Percentiles rank a stretch among this genome's conserved stretches.
Conservation (phyloP, 768 basidiomycete genomes). For the Suillus clintonianus region DNA sequence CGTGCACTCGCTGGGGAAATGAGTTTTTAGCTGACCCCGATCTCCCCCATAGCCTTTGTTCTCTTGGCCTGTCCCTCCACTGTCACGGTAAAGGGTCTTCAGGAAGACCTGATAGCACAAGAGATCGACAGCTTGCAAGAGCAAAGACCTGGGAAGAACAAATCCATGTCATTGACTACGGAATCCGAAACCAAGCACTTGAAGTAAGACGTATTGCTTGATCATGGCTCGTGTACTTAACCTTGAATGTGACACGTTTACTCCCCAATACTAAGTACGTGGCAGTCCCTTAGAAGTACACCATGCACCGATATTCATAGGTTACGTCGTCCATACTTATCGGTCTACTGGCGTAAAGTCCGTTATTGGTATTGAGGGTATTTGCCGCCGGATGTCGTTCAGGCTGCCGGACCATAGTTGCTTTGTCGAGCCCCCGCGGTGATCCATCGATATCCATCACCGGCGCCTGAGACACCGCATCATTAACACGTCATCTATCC, state of each 20-base stretch:
- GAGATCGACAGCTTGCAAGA: constrained; percentile 81
- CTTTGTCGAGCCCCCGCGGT: not conserved
- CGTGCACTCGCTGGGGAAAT: too few species aligned
- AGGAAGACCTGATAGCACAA: constrained; percentile 60
- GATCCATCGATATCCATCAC: not conserved
- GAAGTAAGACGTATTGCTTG: constrained; percentile 8
- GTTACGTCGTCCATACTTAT: not conserved
- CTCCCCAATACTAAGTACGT: not conserved
- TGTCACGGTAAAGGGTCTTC: constrained; percentile 53
- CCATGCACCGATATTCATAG: not conserved
- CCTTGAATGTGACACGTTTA: not conserved
- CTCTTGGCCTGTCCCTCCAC: constrained; percentile 46
- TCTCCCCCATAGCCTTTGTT: constrained; percentile 28
- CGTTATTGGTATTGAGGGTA: not conserved
- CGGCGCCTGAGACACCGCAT: too few species aligned
- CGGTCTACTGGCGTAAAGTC: not conserved
- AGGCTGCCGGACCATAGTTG: too few species aligned
- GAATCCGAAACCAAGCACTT: constrained; percentile 44
- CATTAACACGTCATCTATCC: too few species aligned
- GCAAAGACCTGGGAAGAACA: constrained; percentile 73
- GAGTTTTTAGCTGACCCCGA: too few species aligned
- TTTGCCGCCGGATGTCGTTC: not conserved
- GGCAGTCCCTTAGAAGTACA: not conserved
- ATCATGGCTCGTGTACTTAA: not conserved
- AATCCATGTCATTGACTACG: constrained; percentile 57